Base-by-base conservation (phyloP, 2,329 filamentous ascomycete genomes). In the Epichloe hybrida region DNA sequence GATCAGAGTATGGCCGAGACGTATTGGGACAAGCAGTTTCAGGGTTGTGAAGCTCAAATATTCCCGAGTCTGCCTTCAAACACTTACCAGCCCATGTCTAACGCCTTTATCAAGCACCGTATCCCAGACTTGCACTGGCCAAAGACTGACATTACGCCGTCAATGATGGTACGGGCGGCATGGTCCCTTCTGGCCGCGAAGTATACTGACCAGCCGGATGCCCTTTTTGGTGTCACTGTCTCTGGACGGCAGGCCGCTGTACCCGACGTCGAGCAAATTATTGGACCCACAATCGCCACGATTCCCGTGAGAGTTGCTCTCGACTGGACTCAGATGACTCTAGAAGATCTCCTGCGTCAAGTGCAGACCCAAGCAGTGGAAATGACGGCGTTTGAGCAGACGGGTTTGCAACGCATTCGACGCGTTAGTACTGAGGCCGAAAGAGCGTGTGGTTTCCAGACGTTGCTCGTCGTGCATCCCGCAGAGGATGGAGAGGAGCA, bases 341-440 rank as follows among this genome's bases (percentile, higher is more conserved):
- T 72, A 8, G 53, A 56, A 0, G 60, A 71, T n/a, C 73, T 71
- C 50, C 61, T 80, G 8, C 59, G 70, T 17, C 56, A 59, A 1
- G 37, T 62, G 0, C 59, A 62, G 34, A 7, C 42, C 5, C 50
- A 55, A 44, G 45, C 52, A 13, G 23, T 51, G 1, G 52, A 54
- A 8, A 54, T 54, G 52, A 52, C 54, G 5, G 48, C 40, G 0
- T 54, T 46, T 36, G 55, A 58, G 39, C 55, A 58, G n/a, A 54
- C 52, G 9, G 57, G 57, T 1, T 41, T 59, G 6, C 51, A 53
- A 23, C 17, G 21, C 3, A 58, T 58, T 20, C 39, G 52, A 7
- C 52, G 50, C 12, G 40, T 57, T 11, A 46, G 51, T 31, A 13
- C 41, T 12, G 41, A 49, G 12, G 39, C 49, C 2, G 45, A 44